Percentiles rank a stretch among this genome's conserved stretches.
Conservation (phyloP, 345 rosid genomes). For the Trapa incisa region DNA sequence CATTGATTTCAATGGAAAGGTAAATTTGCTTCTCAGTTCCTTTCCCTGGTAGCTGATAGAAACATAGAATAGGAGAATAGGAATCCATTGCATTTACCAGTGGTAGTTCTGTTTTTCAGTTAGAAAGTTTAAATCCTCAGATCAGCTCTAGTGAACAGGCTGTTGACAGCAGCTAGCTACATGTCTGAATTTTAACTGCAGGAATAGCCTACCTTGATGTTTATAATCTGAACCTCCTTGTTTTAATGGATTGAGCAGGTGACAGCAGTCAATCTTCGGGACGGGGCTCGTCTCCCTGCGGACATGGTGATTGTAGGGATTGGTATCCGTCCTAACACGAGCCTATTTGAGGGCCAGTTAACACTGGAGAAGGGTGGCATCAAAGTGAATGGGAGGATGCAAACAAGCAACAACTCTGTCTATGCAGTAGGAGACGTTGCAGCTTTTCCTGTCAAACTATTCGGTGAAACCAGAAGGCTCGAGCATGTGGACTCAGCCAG, state of each 20-base stretch:
- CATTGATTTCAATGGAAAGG: conserved; percentile 53
- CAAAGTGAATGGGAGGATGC: conserved; percentile 73
- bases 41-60: not conserved
- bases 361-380: conserved; percentile 88
- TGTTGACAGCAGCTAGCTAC: too few species aligned
- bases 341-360: conserved; percentile 80
- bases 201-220: not conserved
- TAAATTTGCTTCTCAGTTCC: conserved; percentile 4
- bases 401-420: conserved; percentile 72
- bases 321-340: conserved; percentile 89
- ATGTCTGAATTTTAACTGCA: not conserved
- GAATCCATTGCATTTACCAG: not conserved
- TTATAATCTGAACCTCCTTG: not conserved
- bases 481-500: conserved; percentile 93
- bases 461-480: conserved; percentile 73
- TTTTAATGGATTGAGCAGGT: conserved; percentile 34
- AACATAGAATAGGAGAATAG: not conserved
- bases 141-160: not conserved
- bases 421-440: conserved; percentile 95
- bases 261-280: conserved; percentile 68
- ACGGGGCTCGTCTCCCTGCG: conserved; percentile 55
- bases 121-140: not conserved
- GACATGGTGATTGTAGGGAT: conserved; percentile 90
- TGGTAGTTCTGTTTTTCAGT: not conserved
- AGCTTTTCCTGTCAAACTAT: conserved; percentile 69